Evolutionary conservation across 495 filamentous ascomycete genomes (phyloP).

Genomic region (Aspergillus funiculosus): DNA sequence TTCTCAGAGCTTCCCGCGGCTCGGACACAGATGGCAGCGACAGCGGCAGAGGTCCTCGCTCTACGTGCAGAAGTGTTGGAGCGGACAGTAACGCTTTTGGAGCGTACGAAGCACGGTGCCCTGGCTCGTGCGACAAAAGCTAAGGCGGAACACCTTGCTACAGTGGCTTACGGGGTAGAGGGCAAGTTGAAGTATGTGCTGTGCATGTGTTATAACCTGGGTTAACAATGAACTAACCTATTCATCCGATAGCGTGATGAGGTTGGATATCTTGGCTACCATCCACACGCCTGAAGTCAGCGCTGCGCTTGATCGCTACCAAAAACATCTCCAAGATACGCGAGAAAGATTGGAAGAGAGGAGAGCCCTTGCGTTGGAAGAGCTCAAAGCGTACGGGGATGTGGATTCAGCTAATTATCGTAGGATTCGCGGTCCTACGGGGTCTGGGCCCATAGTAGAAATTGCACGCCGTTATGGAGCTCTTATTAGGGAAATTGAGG

Average conservation of each 20-base stretch:
- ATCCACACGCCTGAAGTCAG: conserved; percentile 55
- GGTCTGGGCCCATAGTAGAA: conserved; percentile 50
- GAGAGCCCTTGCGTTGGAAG: conserved; percentile 36
- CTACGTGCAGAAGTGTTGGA: conserved; percentile 31
- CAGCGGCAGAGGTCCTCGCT: conserved; percentile 33
- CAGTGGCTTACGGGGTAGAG: conserved; percentile 50
- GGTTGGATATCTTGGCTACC: conserved; percentile 35
- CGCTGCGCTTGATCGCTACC: conserved; percentile 53
- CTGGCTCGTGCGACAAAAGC: conserved; percentile 52
- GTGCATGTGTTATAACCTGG: neutral
- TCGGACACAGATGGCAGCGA: conserved; percentile 34
- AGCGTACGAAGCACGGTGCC: conserved; percentile 60
- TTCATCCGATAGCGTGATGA: conserved; percentile 34
- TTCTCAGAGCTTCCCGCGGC: conserved; percentile 31
- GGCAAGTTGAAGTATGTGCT: conserved; percentile 47
- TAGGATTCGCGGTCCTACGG: conserved; percentile 15
- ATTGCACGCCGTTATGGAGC: conserved; percentile 56
- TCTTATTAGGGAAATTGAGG: conserved; percentile 48
- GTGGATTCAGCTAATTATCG: conserved; percentile 18
- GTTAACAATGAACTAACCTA: neutral
- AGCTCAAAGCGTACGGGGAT: conserved; percentile 51
- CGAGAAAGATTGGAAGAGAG: conserved; percentile 44
- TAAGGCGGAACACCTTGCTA: conserved; percentile 52
- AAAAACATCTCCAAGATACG: conserved; percentile 47
- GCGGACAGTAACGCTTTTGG: conserved; percentile 41